phyloP scores from a whole-genome alignment of 1,284 basidiomycete genomes.

The Vanrija sp. region DNA sequence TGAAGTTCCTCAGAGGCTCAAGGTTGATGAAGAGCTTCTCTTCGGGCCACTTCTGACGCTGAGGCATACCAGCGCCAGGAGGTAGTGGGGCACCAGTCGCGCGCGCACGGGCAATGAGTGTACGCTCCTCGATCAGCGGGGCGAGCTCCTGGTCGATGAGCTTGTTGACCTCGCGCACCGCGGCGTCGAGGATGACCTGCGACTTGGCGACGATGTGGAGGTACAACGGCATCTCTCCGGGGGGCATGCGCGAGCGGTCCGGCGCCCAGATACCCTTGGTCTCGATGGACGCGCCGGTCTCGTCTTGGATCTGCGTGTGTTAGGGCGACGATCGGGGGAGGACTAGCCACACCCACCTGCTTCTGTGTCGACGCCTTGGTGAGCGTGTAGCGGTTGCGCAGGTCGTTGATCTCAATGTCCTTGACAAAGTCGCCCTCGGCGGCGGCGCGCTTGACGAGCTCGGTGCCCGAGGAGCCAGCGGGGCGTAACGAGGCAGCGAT shows the following conservation, averaged over 20 bases:
- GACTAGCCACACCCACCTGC: conserved; percentile 58
- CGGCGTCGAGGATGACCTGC: conserved; percentile 72
- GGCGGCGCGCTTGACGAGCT: conserved; percentile 58
- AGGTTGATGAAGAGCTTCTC: conserved; percentile 84
- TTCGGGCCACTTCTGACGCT: conserved; percentile 86
- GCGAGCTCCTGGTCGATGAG: conserved; percentile 80
- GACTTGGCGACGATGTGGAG: conserved; percentile 85
- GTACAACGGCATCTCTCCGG: conserved; percentile 89
- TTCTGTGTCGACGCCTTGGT: conserved; percentile 91
- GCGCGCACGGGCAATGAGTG: conserved; percentile 46
- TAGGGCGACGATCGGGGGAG: neutral
- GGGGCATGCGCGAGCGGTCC: conserved; percentile 79
- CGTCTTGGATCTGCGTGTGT: conserved; percentile 67
- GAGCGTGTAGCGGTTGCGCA: conserved; percentile 89
- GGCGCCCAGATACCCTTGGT: conserved; percentile 95
- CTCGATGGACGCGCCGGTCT: conserved; percentile 82
- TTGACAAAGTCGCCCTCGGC: conserved; percentile 80
- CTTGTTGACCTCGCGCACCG: conserved; percentile 78
- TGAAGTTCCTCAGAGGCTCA: conserved; percentile 91
- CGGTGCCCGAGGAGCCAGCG: conserved; percentile 45
- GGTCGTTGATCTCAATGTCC: conserved; percentile 97
- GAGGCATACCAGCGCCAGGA: conserved; percentile 13
- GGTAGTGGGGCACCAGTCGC: conserved; percentile 39
- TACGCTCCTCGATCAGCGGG: conserved; percentile 80
- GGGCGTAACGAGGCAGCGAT: conserved; percentile 72